Evolutionary conservation across 352 stramenopile genomes (phyloP), one percentile per base, ranked within the genome.

Genomic region (Globisporangium carolinianum): DNA sequence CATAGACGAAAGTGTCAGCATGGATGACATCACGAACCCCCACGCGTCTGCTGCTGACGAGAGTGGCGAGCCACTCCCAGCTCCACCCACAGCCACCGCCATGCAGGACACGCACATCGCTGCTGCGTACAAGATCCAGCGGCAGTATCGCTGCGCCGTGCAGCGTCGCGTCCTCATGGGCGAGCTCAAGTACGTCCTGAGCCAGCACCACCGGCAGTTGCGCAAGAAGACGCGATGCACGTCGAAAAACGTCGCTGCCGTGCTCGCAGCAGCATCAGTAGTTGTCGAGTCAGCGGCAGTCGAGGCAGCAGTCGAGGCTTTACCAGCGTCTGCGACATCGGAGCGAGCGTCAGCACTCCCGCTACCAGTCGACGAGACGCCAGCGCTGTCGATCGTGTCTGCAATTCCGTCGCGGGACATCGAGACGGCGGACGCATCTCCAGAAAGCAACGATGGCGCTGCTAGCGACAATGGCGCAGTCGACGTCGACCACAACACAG

Each of bases 161-260:
- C 60, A 58, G 5, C 65, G 72, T 5, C 62, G 68, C 48, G 35
- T 77, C 2, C 46, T 82, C 39, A 17, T 65, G 8, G 72, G 76
- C 17, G 70, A 82, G 49, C 58, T 82, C 10, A 66, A 55, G 6
- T 82, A 77, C 47, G 45, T 77, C n/a, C 35, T 79, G 45, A 64
- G 57, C 15, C 67, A 76, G 18, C 56, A 79, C 12, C 58, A 62
- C 11, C 71, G 72, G 0, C 60, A 76, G 24, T 42, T 53, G 37
- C 53, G 68, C 10, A 68, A 69, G 60, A 71, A 71, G 37, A 55
- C 62, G 0, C 63, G 62, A 0, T 49, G 56, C 1, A 61, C 61
- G 39, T 55, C 58, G 11, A 55, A 58, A 45, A 39, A 54, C 1
- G 39, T 53, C 48, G 48, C 48, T 32, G 15, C 11, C 5, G 5